These are phyloP conservation scores for Maudiozyma turicensis DNA, from an alignment of 805 yeast species.

Conservation along the genomic window DNA sequence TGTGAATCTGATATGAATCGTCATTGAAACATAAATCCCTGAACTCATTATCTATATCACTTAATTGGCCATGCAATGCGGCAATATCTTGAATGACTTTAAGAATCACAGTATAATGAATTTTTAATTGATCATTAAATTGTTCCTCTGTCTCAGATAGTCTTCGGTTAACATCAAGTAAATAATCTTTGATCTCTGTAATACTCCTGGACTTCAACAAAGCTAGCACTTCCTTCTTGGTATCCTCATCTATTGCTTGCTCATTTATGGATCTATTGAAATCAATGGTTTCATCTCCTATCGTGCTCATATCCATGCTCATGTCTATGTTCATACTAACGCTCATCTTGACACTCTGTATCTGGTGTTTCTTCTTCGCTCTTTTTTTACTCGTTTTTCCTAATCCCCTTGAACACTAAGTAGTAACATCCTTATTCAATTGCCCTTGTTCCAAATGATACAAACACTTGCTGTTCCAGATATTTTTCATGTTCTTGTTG, in stretches of 20 bases:
- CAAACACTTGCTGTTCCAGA: no score
- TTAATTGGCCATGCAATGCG: constrained; percentile 9
- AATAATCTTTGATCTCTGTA: constrained; percentile 10
- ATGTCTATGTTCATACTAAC: no score
- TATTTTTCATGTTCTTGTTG: no score
- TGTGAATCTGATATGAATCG: constrained; percentile 13
- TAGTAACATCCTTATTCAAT: no score
- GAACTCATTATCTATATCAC: constrained; percentile 15
- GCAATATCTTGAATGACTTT: constrained; percentile 18
- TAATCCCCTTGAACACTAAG: no score
- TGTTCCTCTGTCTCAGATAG: constrained; percentile 8
- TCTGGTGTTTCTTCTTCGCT: no score
- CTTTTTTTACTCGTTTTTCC: no score
- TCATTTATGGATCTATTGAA: no score
- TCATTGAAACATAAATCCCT: constrained; percentile 27
- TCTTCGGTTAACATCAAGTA: constrained; percentile 2
- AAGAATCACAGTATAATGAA: constrained; percentile 19
- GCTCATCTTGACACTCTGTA: no score
- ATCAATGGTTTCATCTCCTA: background rate
- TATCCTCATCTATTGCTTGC: background rate
- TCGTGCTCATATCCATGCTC: background rate
- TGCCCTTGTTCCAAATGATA: no score
- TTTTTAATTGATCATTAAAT: constrained; percentile 15
- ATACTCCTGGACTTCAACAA: constrained; percentile 10
- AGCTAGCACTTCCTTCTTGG: constrained; percentile 4